Conservation (phyloP, 768 basidiomycete species). For the Termitomyces eurrhizus region DNA sequence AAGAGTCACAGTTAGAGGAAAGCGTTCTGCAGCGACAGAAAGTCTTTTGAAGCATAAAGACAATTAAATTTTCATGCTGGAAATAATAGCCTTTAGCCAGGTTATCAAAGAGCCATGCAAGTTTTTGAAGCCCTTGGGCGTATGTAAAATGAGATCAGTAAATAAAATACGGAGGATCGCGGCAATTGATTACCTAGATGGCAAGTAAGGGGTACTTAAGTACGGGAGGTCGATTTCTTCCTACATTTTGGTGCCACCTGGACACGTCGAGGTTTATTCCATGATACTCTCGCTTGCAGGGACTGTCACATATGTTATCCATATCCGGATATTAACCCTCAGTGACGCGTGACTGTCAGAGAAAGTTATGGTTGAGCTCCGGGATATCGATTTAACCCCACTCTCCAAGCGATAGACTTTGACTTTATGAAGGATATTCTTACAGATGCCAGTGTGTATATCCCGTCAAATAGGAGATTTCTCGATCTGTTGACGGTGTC, state of each 20-base stretch:
- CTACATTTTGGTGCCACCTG: background rate
- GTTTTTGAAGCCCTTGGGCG: background rate
- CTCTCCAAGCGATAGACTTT: background rate
- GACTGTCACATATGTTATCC: background rate
- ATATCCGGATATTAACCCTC: background rate
- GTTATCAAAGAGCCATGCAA: background rate
- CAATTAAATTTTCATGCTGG: background rate
- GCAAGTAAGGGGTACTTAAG: background rate
- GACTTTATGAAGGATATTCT: constrained; percentile 36
- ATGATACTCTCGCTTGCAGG: no score
- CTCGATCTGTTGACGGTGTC: background rate
- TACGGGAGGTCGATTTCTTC: background rate
- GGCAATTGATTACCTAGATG: no score
- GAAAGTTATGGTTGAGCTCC: no score
- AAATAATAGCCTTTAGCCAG: no score
- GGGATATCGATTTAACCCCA: background rate
- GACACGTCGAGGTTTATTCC: no score
- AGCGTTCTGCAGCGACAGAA: background rate
- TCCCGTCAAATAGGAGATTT: background rate
- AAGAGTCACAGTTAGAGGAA: background rate
- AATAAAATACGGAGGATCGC: background rate
- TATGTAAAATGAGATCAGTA: background rate
- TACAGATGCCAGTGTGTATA: constrained; percentile 61
- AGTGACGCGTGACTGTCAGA: background rate
- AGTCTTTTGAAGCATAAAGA: background rate